Percentiles rank a stretch among this genome's conserved stretches.
These are phyloP conservation scores for Pestalotiopsis sp. DNA, from an alignment of 2,329 filamentous ascomycete genomes.

Conservation along the genomic window DNA sequence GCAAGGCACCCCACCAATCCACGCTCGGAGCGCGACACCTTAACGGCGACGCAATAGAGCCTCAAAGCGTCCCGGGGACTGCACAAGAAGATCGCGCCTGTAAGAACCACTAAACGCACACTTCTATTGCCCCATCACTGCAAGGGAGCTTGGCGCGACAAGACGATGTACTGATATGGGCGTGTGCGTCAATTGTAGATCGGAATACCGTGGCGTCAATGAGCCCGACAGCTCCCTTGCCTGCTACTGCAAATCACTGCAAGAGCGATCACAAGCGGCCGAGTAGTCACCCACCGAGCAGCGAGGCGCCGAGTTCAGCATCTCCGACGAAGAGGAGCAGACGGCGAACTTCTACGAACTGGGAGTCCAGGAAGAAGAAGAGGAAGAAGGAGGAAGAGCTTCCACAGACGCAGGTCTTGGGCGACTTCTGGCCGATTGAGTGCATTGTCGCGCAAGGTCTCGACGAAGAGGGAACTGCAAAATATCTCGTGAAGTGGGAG, in stretches of 20 bases:
- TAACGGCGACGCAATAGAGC: not conserved
- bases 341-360: not conserved
- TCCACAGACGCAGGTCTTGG: not conserved
- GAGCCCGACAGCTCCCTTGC: not conserved
- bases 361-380: not conserved
- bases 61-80: not conserved
- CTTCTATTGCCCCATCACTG: too few relatives aligned
- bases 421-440: constrained; percentile 31
- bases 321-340: not conserved
- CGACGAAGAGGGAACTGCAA: constrained; percentile 23
- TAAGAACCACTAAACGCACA: not conserved
- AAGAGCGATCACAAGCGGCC: constrained; percentile 3
- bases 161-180: not conserved
- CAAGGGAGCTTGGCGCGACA: not conserved
- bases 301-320: not conserved
- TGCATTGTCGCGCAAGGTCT: constrained; percentile 40
- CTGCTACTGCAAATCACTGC: not conserved
- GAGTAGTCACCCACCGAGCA: not conserved
- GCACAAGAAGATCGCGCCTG: not conserved
- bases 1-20: not conserved
- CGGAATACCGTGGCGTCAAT: not conserved
- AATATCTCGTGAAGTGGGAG: constrained; percentile 61
- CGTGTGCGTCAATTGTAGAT: not conserved
- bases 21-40: not conserved
- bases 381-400: not conserved